phyloP scores from a whole-genome alignment of 2,329 filamentous ascomycete species.

The Phialocephala sp. region DNA sequence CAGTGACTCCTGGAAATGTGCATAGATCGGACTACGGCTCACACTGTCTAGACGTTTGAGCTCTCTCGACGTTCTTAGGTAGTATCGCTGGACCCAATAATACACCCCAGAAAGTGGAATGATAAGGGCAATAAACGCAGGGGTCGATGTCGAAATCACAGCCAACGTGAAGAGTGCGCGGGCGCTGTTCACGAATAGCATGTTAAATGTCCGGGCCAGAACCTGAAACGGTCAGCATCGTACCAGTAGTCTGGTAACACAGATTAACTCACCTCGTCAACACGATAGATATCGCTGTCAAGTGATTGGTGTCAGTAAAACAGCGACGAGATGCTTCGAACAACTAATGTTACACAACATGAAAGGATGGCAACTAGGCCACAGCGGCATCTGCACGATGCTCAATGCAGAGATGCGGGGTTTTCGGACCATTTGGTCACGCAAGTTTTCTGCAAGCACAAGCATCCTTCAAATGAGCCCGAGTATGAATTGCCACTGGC shows the following conservation, averaged over 20 bases:
- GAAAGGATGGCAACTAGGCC: constrained; percentile 30
- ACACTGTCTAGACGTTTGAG: constrained; percentile 95
- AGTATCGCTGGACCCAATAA: constrained; percentile 94
- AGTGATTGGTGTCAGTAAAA: constrained; percentile 34
- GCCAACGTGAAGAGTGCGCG: constrained; percentile 82
- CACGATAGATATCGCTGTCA: constrained; percentile 57
- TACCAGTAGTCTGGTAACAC: constrained; percentile 35
- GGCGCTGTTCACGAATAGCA: constrained; percentile 82
- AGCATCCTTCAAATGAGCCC: constrained; percentile 8
- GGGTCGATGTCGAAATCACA: constrained; percentile 83
- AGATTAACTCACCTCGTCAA: constrained; percentile 41
- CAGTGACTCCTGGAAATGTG: constrained; percentile 97
- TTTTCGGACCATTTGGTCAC: constrained; percentile 25
- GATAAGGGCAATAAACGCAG: constrained; percentile 80
- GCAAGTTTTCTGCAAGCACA: constrained; percentile 22
- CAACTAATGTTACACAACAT: constrained; percentile 30
- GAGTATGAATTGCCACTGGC: constrained; percentile 3
- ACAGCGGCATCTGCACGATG: constrained; percentile 27
- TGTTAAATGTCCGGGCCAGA: constrained; percentile 95
- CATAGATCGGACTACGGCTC: constrained; percentile 93
- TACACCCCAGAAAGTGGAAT: constrained; percentile 83
- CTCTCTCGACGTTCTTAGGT: constrained; percentile 93
- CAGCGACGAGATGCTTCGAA: constrained; percentile 24
- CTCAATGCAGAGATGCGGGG: constrained; percentile 24
- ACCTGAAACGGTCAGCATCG: constrained; percentile 81